Evolutionary conservation across 2,329 filamentous ascomycete genomes (phyloP).

Genomic region (Plectosphaerella plurivora): DNA sequence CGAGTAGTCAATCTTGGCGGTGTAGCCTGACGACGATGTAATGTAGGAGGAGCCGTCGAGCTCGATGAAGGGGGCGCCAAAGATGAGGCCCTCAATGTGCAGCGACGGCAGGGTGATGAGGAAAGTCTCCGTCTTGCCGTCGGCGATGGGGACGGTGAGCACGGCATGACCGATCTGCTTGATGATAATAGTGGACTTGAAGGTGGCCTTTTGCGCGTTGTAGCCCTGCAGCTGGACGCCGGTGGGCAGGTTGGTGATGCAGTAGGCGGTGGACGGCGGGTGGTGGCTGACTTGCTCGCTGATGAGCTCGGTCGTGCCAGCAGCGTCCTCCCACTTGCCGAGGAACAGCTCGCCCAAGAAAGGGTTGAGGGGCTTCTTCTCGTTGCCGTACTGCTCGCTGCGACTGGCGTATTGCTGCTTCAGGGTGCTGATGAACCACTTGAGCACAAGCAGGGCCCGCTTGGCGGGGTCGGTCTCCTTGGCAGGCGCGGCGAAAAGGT

Average conservation of each 20-base stretch:
- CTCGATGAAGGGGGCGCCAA: constrained; percentile 83
- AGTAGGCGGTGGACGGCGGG: constrained; percentile 91
- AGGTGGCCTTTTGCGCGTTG: constrained; percentile 94
- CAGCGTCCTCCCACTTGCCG: constrained; percentile 80
- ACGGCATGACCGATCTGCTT: constrained; percentile 92
- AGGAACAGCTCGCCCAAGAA: constrained; percentile 94
- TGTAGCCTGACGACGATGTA: constrained; percentile 78
- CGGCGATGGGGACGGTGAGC: constrained; percentile 59
- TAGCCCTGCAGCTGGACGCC: constrained; percentile 80
- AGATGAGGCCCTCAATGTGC: constrained; percentile 91
- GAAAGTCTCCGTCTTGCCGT: constrained; percentile 60
- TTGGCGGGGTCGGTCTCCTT: constrained; percentile 75
- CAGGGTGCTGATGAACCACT: constrained; percentile 91
- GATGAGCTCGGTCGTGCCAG: constrained; percentile 78
- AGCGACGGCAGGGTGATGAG: constrained; percentile 87
- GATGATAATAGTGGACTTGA: constrained; percentile 88
- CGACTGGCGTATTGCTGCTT: constrained; percentile 76
- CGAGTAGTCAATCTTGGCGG: constrained; percentile 85
- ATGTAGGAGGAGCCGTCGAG: constrained; percentile 84
- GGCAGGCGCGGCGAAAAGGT: constrained; percentile 76
- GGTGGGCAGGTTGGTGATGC: constrained; percentile 80
- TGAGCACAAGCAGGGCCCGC: constrained; percentile 81
- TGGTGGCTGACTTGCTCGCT: constrained; percentile 97
- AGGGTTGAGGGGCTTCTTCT: constrained; percentile 97
- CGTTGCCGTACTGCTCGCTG: constrained; percentile 78